Evolutionary conservation across 1,284 basidiomycete species (phyloP).

Genomic region (Salmacisia buchloeana): DNA sequence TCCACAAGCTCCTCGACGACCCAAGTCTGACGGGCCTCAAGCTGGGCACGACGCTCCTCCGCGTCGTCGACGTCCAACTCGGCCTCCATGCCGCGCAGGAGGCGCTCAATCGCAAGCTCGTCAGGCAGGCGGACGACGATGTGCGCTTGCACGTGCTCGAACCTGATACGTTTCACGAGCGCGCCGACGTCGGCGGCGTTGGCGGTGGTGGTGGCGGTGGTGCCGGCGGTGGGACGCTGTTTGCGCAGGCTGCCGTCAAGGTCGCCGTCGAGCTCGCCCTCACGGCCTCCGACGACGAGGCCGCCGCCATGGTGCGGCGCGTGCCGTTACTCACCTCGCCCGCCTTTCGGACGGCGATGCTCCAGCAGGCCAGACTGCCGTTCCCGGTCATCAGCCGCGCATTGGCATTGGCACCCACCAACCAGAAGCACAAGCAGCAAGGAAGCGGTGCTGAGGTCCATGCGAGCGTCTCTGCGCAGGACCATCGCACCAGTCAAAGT

Average conservation of each 20-base stretch:
- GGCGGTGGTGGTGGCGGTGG: not conserved
- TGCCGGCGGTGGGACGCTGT: not conserved
- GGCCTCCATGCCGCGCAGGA: slow-evolving; percentile 2
- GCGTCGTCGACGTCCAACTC: slow-evolving; percentile 7
- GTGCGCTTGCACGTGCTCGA: not conserved
- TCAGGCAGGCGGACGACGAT: not conserved
- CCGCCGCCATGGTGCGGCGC: not conserved
- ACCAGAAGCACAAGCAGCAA: too few relatives aligned
- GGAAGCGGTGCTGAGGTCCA: too few relatives aligned
- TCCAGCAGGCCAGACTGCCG: not conserved
- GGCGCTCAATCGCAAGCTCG: not conserved
- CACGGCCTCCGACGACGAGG: slow-evolving; percentile 4
- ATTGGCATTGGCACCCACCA: not conserved
- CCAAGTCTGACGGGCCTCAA: not conserved
- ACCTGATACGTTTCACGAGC: not conserved
- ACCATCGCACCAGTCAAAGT: too few relatives aligned
- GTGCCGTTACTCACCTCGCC: not conserved
- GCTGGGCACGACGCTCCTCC: slow-evolving; percentile 4
- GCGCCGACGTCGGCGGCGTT: not conserved
- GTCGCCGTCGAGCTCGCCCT: slow-evolving; percentile 7
- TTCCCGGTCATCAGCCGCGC: not conserved
- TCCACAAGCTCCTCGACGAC: slow-evolving; percentile 1
- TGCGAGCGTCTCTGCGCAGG: too few relatives aligned
- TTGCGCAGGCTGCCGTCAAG: slow-evolving; percentile 8
- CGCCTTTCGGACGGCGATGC: not conserved